Evolutionary conservation across 1,139 yeast species (phyloP).

Genomic region (Blastobotrys arbuscula): DNA sequence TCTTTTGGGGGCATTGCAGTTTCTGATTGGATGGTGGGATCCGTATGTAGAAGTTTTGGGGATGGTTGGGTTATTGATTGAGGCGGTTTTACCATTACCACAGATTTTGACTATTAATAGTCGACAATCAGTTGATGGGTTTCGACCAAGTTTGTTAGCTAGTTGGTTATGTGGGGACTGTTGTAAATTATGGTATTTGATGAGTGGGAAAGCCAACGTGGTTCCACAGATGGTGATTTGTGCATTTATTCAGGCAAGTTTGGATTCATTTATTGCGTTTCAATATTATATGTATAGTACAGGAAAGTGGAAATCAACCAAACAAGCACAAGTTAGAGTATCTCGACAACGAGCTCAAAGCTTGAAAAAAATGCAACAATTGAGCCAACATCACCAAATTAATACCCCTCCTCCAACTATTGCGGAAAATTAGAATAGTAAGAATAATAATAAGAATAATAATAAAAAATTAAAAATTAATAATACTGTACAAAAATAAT

Average conservation of each 20-base stretch:
- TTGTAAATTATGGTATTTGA: slow-evolving; percentile 64
- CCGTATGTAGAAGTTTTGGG: slow-evolving; percentile 60
- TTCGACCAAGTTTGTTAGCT: slow-evolving; percentile 63
- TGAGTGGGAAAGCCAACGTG: slow-evolving; percentile 48
- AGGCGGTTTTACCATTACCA: slow-evolving; percentile 81
- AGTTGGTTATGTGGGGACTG: slow-evolving; percentile 91
- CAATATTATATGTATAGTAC: slow-evolving; percentile 45
- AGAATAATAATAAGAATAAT: background rate
- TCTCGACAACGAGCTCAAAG: slow-evolving; percentile 26
- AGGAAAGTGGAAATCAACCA: slow-evolving; percentile 22
- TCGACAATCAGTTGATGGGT: slow-evolving; percentile 67
- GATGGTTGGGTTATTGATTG: slow-evolving; percentile 65
- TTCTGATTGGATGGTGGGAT: slow-evolving; percentile 38
- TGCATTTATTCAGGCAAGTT: slow-evolving; percentile 72
- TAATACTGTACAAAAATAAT: background rate
- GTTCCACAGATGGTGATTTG: slow-evolving; percentile 68
- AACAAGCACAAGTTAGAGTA: slow-evolving; percentile 16
- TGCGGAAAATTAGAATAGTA: background rate
- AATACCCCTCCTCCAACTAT: background rate
- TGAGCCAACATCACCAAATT: background rate
- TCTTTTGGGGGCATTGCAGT: slow-evolving; percentile 41
- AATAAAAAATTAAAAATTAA: background rate
- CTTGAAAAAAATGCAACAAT: slow-evolving; percentile 20
- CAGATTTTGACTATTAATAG: slow-evolving; percentile 72
- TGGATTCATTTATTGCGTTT: slow-evolving; percentile 70